phyloP scores from a whole-genome alignment of 192 early-diverging fungal genomes.

The Rhizophagus clarus region DNA sequence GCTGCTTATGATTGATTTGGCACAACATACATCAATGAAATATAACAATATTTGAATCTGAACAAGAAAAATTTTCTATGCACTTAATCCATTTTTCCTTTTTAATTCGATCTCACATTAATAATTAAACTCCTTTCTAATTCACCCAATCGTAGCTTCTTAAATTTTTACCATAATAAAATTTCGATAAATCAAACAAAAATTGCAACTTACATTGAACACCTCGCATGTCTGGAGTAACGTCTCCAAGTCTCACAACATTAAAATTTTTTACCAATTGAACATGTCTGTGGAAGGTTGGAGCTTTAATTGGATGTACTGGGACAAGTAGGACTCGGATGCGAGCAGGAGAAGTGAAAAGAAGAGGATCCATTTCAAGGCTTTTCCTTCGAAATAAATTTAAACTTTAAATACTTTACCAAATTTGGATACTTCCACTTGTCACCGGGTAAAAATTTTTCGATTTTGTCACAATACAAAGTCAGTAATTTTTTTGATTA shows the following conservation, averaged over 20 bases:
- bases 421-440: background rate
- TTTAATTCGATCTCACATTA: background rate
- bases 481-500: no score
- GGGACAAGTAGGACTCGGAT: constrained; percentile 75
- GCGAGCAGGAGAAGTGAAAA: constrained; percentile 54
- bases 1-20: constrained; percentile 38
- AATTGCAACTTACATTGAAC: constrained; percentile 39
- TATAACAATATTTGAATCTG: background rate
- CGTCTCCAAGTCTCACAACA: constrained; percentile 67
- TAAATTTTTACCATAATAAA: background rate
- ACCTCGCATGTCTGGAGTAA: constrained; percentile 64
- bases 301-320: constrained; percentile 62
- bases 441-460: no score
- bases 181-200: background rate
- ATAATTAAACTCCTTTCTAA: background rate
- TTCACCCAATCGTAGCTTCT: background rate
- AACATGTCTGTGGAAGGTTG: constrained; percentile 65
- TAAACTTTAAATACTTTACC: background rate
- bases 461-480: no score
- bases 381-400: background rate
- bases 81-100: background rate
- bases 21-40: constrained; percentile 3
- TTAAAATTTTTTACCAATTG: constrained; percentile 65
- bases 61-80: background rate
- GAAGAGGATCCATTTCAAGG: constrained; percentile 44